These are phyloP conservation scores for Pisolithus sp. DNA, from an alignment of 768 basidiomycete species.

Conservation along the genomic window DNA sequence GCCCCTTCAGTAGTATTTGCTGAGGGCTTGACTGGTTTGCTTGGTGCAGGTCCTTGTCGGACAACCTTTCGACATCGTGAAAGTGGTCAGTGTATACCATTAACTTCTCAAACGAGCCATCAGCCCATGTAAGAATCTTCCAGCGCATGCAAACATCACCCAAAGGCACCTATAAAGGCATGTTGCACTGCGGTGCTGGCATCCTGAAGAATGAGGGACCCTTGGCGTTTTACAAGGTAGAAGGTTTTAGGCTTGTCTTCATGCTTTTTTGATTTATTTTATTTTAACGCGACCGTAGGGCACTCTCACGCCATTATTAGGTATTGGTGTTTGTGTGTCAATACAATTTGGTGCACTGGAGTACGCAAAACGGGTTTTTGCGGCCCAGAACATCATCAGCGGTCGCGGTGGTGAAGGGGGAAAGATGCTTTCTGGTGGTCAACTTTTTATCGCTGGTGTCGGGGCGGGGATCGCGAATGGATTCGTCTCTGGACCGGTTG, in stretches of 20 bases:
- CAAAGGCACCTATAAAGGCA: slow-evolving; percentile 81
- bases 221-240: slow-evolving; percentile 90
- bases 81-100: slow-evolving; percentile 62
- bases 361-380: slow-evolving; percentile 75
- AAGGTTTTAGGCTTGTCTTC: slow-evolving; percentile 1
- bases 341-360: slow-evolving; percentile 94
- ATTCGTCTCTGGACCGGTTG: slow-evolving; percentile 91
- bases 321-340: slow-evolving; percentile 91
- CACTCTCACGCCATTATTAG: slow-evolving; percentile 82
- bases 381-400: slow-evolving; percentile 47
- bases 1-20: neutral
- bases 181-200: slow-evolving; percentile 85
- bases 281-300: slow-evolving; percentile 45
- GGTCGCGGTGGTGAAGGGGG: slow-evolving; percentile 67
- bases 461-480: slow-evolving; percentile 87
- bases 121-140: slow-evolving; percentile 7
- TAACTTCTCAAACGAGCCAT: neutral
- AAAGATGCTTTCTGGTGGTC: slow-evolving; percentile 47
- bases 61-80: slow-evolving; percentile 95
- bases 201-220: slow-evolving; percentile 90
- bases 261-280: neutral
- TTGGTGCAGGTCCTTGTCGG: slow-evolving; percentile 70
- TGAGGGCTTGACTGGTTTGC: slow-evolving; percentile 5
- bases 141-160: slow-evolving; percentile 94
- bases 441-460: slow-evolving; percentile 74